Conservation (phyloP, 2,329 filamentous ascomycete species). For the Colletotrichum liriopes region DNA sequence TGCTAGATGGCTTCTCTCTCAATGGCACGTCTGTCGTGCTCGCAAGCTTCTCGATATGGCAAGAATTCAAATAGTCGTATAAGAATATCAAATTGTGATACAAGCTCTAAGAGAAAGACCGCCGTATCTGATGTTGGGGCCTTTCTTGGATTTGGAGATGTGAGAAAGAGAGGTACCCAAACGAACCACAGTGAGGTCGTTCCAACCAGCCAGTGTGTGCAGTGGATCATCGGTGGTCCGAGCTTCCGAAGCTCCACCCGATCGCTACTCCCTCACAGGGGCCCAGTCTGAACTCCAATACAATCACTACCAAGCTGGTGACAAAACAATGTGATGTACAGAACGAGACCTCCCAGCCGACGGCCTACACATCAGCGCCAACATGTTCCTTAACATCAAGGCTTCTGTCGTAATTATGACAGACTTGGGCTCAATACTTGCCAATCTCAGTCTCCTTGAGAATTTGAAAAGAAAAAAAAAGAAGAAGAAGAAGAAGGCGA, state of each 20-base stretch:
- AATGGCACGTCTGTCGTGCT: neutral
- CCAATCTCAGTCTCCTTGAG: neutral
- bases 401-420: neutral
- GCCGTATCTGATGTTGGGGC: neutral
- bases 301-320: neutral
- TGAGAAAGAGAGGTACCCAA: neutral
- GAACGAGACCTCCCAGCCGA: neutral
- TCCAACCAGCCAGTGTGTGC: neutral
- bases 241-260: conserved; percentile 16
- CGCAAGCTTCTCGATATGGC: neutral
- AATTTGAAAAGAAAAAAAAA: neutral
- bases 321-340: neutral
- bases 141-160: neutral
- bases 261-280: neutral
- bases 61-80: neutral
- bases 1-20: neutral
- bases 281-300: neutral
- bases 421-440: neutral
- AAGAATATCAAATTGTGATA: neutral
- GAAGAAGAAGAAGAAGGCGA: neutral
- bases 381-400: rapidly evolving
- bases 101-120: neutral
- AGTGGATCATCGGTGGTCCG: neutral
- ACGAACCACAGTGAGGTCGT: neutral
- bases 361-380: neutral